Percentiles rank a stretch among this genome's conserved stretches.
These are phyloP conservation scores for Dioszegia crocea DNA, from an alignment of 768 basidiomycete species.

Conservation along the genomic window DNA sequence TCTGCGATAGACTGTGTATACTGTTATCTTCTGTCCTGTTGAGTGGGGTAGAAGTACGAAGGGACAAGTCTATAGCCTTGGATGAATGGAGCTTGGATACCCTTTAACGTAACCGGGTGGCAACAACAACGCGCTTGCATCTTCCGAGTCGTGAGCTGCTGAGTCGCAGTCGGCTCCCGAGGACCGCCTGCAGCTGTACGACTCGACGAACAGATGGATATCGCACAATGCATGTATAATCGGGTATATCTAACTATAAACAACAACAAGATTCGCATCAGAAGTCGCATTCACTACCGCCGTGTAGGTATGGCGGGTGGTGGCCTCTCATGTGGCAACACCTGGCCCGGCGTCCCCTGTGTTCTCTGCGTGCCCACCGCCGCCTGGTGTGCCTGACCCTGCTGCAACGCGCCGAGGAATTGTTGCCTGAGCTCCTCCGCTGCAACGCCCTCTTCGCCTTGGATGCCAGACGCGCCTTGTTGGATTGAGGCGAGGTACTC, in stretches of 20 bases:
- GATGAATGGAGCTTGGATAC: background rate
- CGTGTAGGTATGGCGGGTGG: constrained; percentile 2
- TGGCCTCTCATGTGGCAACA: constrained; percentile 6
- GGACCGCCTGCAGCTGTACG: no score
- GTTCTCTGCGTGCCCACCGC: background rate
- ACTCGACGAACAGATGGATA: background rate
- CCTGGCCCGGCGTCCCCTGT: background rate
- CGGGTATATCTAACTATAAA: background rate
- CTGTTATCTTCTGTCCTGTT: background rate
- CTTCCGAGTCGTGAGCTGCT: background rate
- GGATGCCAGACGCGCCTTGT: constrained; percentile 27
- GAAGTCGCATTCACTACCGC: background rate
- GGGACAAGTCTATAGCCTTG: background rate
- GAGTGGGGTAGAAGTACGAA: background rate
- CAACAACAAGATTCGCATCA: background rate
- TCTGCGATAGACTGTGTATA: no score
- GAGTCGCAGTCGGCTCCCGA: no score
- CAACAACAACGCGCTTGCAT: background rate
- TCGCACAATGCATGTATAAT: background rate
- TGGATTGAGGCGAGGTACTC: constrained; percentile 56
- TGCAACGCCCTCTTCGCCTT: constrained; percentile 18
- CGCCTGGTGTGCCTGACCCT: background rate
- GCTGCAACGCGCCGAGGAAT: background rate
- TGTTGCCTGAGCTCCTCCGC: constrained; percentile 16
- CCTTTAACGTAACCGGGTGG: background rate